Percentiles rank a stretch among this genome's conserved stretches.
These are phyloP conservation scores for Chaetomium globosum DNA, from an alignment of 2,329 filamentous ascomycete species.

Conservation along the genomic window DNA sequence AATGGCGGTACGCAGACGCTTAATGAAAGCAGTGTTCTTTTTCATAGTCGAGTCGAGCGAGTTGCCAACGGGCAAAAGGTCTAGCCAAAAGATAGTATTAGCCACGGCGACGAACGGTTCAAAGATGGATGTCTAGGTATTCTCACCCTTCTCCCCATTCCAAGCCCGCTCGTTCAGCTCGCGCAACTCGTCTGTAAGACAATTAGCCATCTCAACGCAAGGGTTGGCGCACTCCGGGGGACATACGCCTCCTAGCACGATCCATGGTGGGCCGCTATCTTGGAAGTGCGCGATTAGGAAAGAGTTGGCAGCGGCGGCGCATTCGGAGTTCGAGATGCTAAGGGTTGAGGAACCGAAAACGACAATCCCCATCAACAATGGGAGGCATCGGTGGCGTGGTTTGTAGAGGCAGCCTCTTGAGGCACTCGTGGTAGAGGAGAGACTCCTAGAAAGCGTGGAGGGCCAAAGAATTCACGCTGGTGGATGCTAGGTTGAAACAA, in stretches of 20 bases:
- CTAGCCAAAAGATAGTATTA: conserved; percentile 48
- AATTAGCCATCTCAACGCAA: conserved; percentile 32
- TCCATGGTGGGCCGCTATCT: conserved; percentile 57
- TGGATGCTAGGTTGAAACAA: conserved; percentile 11
- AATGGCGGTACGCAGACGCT: conserved; percentile 87
- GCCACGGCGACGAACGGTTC: conserved; percentile 1
- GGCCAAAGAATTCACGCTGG: conserved; percentile 13
- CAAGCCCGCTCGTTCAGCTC: conserved; percentile 84
- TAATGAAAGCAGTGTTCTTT: conserved; percentile 98
- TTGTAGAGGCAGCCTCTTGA: conserved; percentile 30
- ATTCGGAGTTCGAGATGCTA: conserved; percentile 52
- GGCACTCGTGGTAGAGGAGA: conserved; percentile 27
- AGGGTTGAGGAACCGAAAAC: conserved; percentile 50
- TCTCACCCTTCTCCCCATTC: conserved; percentile 80
- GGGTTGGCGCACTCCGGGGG: background rate
- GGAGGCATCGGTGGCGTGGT: conserved; percentile 48
- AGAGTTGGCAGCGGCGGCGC: conserved; percentile 45
- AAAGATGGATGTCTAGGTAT: background rate
- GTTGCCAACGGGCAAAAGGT: conserved; percentile 74
- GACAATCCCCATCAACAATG: conserved; percentile 47
- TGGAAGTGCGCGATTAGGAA: conserved; percentile 39
- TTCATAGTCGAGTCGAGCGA: conserved; percentile 93
- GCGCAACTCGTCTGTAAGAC: conserved; percentile 76
- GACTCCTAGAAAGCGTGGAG: conserved; percentile 24
- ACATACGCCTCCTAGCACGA: conserved; percentile 65